Conservation (phyloP, 2,329 filamentous ascomycete genomes). For the Rutstroemia sp. region DNA sequence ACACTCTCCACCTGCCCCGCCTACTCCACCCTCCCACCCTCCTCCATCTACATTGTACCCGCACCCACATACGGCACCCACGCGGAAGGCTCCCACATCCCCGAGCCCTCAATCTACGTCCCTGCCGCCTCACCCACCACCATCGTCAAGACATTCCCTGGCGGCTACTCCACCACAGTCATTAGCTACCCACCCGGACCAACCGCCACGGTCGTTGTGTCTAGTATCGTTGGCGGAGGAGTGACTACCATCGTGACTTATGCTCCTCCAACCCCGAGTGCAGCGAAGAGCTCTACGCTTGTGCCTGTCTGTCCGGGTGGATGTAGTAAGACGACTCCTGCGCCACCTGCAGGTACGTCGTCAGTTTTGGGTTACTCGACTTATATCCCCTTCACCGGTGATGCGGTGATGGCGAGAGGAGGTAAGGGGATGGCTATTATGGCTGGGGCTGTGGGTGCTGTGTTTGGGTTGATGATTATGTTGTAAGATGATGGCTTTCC, state of each 20-base stretch:
- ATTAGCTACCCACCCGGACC: conserved; percentile 2
- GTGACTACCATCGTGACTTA: conserved; percentile 2
- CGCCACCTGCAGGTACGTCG: neutral
- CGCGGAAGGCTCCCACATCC: neutral
- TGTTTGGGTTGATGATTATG: neutral
- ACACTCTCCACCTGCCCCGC: conserved; percentile 13
- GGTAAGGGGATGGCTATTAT: neutral
- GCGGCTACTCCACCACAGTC: neutral
- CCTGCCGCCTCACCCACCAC: neutral
- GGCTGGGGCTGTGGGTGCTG: neutral
- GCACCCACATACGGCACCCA: neutral
- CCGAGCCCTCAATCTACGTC: conserved; percentile 4
- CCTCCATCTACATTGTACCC: conserved; percentile 1
- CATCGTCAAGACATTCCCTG: neutral
- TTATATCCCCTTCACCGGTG: conserved; percentile 1
- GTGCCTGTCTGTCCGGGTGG: neutral
- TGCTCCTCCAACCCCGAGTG: neutral
- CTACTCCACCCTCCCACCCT: conserved; percentile 4
- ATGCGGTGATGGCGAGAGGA: neutral
- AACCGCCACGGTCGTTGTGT: neutral
- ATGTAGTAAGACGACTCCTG: neutral
- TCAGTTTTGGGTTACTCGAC: conserved; percentile 2
- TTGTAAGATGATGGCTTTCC: neutral
- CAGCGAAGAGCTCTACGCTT: neutral
- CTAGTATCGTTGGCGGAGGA: neutral